Evolutionary conservation across 495 filamentous ascomycete species (phyloP), one percentile per base, ranked within the genome.

Genomic region (Amniculicola lignicola): DNA sequence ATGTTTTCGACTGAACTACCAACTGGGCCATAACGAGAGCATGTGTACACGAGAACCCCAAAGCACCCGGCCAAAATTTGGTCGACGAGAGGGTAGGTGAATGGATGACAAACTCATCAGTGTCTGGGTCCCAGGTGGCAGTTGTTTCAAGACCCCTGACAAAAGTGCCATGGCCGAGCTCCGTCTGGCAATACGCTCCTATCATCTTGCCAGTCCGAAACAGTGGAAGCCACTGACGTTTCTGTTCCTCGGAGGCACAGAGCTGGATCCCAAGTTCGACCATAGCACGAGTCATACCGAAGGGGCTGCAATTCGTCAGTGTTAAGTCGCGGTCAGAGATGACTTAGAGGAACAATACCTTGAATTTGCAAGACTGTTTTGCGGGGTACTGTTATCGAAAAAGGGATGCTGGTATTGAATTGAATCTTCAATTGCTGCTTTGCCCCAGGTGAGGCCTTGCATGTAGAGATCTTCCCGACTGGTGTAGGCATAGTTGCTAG

Each of bases 11-110:
- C 12, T 47, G 38, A 38, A 69, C 59, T n/a, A 71, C 61, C 22
- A 71, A 38, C 1, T 51, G 39, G 3, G 68, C 68, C 23, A 69
- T 54, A 11, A 69, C 51, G 43, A 71, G 41, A 3, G 44, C 24
- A 50, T 67, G 68, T 18, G 67, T 68, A 31, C 61, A 49, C 29
- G 55, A 69, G 44, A 64, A 52, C 14, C 65, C 65, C 4, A 63
- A 47, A 1, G 57, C 53, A 0, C 65, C 65, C 21, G 59, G 58
- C 67, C 67, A 69, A 41, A 57, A 69, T 50, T 69, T 69, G 15
- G 62, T 67, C 23, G 51, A 58, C 16, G 53, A 57, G 19, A 68
- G n/a, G 14, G 57, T 65, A 5, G 67, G 67, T 3, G 62, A 63
- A 37, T 64, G 43, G 14, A 69, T 62, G 31, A 69, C 45, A 47